phyloP scores from a whole-genome alignment of 1,284 basidiomycete species.

The Cystobasidium slooffiae region DNA sequence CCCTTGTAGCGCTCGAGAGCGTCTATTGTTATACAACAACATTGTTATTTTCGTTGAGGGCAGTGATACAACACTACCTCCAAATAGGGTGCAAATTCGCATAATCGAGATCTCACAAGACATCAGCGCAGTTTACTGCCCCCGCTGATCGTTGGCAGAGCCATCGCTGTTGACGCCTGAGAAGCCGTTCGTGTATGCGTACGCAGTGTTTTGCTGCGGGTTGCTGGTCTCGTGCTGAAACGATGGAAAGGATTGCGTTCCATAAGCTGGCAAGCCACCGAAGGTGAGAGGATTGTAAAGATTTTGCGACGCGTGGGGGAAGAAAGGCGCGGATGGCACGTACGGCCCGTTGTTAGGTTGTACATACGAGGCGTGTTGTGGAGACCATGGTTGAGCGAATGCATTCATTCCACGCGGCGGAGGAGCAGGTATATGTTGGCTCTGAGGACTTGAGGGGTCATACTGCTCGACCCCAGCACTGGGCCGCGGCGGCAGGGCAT shows the following conservation, averaged over 20 bases:
- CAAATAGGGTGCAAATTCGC: no score
- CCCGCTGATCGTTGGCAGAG: no score
- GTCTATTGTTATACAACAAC: no score
- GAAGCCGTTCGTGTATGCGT: no score
- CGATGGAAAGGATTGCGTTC: no score
- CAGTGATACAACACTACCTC: no score
- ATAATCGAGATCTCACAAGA: no score
- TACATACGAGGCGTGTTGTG: conserved; percentile 4
- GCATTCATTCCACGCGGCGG: not conserved
- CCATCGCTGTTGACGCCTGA: no score
- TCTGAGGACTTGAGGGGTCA: conserved; percentile 13
- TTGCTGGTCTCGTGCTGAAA: no score
- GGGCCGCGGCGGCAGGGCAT: conserved; percentile 10
- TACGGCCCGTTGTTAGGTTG: not conserved
- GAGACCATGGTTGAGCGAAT: conserved; percentile 4
- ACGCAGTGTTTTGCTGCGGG: no score
- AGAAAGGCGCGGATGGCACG: not conserved
- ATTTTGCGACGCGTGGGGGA: not conserved
- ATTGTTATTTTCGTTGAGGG: no score
- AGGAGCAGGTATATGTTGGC: not conserved
- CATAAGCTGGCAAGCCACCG: not conserved
- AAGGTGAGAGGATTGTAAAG: not conserved
- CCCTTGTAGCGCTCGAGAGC: not conserved
- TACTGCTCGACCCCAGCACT: conserved; percentile 18
- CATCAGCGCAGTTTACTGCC: no score